These are phyloP conservation scores for Teratosphaeria gauchensis DNA, from an alignment of 2,329 filamentous ascomycete genomes.

Conservation along the genomic window DNA sequence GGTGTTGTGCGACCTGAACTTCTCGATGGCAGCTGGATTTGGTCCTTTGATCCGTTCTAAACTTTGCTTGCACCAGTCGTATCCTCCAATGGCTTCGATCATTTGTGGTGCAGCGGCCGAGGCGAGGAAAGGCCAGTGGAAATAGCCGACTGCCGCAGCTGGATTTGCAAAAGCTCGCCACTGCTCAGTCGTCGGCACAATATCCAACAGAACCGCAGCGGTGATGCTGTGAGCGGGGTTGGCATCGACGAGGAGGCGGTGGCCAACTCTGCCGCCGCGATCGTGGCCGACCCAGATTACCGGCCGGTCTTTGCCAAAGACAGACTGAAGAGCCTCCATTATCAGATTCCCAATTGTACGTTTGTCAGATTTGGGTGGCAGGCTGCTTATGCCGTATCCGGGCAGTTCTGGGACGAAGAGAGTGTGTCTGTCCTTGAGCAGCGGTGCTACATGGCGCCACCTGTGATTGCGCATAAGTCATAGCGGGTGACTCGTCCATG, in stretches of 20 bases:
- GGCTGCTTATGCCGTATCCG: constrained; percentile 37
- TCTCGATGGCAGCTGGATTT: constrained; percentile 21
- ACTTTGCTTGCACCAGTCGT: constrained; percentile 27
- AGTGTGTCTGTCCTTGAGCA: constrained; percentile 30
- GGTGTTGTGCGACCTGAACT: constrained; percentile 28
- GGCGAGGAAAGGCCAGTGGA: constrained; percentile 45
- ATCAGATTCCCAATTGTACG: constrained; percentile 34
- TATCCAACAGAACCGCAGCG: constrained; percentile 38
- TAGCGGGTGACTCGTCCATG: background rate
- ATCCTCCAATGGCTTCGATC: constrained; percentile 35
- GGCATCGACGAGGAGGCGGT: constrained; percentile 39
- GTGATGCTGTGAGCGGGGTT: constrained; percentile 27
- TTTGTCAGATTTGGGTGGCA: constrained; percentile 28
- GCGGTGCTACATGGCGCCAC: constrained; percentile 28
- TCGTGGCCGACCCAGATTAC: constrained; percentile 43
- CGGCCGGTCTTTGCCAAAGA: constrained; percentile 24
- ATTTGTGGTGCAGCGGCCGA: constrained; percentile 36
- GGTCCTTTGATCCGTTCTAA: constrained; percentile 23
- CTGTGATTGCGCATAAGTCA: constrained; percentile 4
- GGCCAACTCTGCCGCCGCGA: constrained; percentile 40
- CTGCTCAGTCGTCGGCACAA: constrained; percentile 40
- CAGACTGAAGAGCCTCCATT: constrained; percentile 28
- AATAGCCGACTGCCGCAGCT: constrained; percentile 30
- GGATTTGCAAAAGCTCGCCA: constrained; percentile 35
- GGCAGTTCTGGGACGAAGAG: constrained; percentile 41